Base-by-base conservation (phyloP, 2,329 filamentous ascomycete genomes). In the Eutypella sp. region DNA sequence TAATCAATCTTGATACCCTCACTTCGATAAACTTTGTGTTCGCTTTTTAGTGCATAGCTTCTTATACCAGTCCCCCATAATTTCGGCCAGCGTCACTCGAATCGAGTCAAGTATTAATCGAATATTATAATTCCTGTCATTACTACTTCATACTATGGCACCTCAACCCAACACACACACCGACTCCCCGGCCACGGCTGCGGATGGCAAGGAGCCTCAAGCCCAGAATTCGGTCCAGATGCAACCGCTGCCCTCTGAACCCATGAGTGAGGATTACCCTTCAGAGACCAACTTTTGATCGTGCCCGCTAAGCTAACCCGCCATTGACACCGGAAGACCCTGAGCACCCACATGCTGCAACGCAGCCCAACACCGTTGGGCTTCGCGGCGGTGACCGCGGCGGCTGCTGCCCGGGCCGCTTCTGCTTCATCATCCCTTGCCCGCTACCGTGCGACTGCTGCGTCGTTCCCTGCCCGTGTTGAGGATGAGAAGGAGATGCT, bases 381-480 rank as follows among this genome's bases (percentile, higher is more conserved):
- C 47, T 64, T 42, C 56, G 61, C 25, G 61, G 61, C 20, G 61
- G 61, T 13, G 45, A 60, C 23, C 58, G 61, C n/a, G 47, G 63
- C 50, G 46, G 49, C 2, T 39, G 50, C 29, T 66, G 64, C 34
- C 65, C 65, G 4, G 65, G 65, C 4, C 62, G 65, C 6, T 68
- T 68, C 59, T 68, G 66, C 57, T 68, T 68, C 56, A 64, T 62
- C 44, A 55, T 68, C 11, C 66, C 66, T 11, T 67, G 66, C 52
- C 66, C 66, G 16, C 46, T 68, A 8, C 66, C 66, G 1, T 68
- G 65, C 55, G 61, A 67, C 45, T 68, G 57, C 48, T 68, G 66
- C 49, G 62, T 67, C 40, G 65, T 67, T 40, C 36, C 36, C n/a
- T n/a, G n/a, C n/a, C n/a, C n/a, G n/a, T n/a, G n/a, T n/a, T n/a